Evolutionary conservation across 257 asterid species (phyloP).

Genomic region (Lithospermum erythrorhizon): DNA sequence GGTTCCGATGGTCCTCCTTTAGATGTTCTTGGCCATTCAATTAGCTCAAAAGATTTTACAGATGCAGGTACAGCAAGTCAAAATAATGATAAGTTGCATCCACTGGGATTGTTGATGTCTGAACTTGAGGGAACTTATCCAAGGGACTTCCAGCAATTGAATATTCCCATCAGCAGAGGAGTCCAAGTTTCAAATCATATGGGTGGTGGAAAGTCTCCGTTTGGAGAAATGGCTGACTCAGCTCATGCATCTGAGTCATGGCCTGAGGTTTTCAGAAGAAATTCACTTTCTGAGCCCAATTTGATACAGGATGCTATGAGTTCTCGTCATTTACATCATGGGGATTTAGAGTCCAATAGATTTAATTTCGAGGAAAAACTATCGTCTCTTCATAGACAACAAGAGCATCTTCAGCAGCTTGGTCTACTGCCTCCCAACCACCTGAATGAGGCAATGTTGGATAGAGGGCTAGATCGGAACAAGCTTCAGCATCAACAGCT

Average conservation of each 20-base stretch:
- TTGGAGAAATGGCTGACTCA: conserved; percentile 33
- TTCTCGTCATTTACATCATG: conserved; percentile 32
- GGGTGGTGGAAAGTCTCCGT: conserved; percentile 36
- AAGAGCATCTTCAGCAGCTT: conserved; percentile 48
- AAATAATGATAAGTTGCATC: conserved; percentile 48
- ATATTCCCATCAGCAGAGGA: conserved; percentile 25
- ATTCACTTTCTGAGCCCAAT: conserved; percentile 37
- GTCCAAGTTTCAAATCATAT: conserved; percentile 33
- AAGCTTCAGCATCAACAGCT: conserved; percentile 51
- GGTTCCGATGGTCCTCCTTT: conserved; percentile 27
- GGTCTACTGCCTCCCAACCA: conserved; percentile 41
- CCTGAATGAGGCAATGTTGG: conserved; percentile 49
- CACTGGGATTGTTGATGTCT: conserved; percentile 78
- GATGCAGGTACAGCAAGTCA: conserved; percentile 38
- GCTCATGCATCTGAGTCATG: conserved; percentile 38
- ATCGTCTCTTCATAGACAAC: conserved; percentile 38
- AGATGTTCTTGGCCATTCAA: conserved; percentile 23
- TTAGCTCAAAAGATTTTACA: conserved; percentile 25
- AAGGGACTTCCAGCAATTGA: conserved; percentile 38
- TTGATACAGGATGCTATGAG: conserved; percentile 43
- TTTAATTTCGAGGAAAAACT: conserved; percentile 58
- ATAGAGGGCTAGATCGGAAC: conserved; percentile 37
- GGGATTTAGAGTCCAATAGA: conserved; percentile 43
- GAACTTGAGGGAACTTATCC: conserved; percentile 69
- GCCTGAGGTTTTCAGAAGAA: conserved; percentile 47